A percentile compares a stretch with the other conserved stretches of the same genome.
Conservation (phyloP, 495 filamentous ascomycete genomes). For the Penicillium paxilli region DNA sequence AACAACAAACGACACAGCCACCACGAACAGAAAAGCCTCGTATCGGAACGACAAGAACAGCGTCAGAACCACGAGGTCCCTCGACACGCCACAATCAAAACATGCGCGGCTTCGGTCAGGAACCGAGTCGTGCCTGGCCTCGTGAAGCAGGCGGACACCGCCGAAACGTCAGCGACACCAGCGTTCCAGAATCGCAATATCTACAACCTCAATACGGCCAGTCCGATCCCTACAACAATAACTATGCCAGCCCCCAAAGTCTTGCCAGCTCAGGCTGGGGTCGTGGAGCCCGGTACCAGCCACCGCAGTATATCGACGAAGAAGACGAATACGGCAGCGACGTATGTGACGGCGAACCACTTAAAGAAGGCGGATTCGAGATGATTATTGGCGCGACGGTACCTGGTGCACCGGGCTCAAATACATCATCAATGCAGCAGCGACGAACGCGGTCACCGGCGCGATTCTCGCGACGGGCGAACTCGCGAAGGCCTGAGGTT, state of each 20-base stretch:
- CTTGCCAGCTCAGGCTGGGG: slow-evolving; percentile 29
- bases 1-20: slow-evolving; percentile 17
- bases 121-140: slow-evolving; percentile 14
- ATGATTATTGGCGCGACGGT: slow-evolving; percentile 54
- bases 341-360: slow-evolving; percentile 57
- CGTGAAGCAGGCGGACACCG: slow-evolving; percentile 29
- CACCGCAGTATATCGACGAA: slow-evolving; percentile 68
- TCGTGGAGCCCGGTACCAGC: slow-evolving; percentile 38
- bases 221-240: slow-evolving; percentile 37
- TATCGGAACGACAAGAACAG: slow-evolving; percentile 54
- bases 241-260: slow-evolving; percentile 50
- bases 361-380: slow-evolving; percentile 78
- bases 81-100: slow-evolving; percentile 23
- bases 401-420: not conserved
- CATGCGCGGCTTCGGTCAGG: slow-evolving; percentile 22
- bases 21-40: slow-evolving; percentile 38
- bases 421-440: slow-evolving; percentile 9
- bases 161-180: slow-evolving; percentile 34
- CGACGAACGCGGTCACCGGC: slow-evolving; percentile 31
- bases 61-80: slow-evolving; percentile 54
- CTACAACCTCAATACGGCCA: not conserved
- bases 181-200: slow-evolving; percentile 9
- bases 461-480: slow-evolving; percentile 28
- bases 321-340: slow-evolving; percentile 70
- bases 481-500: slow-evolving; percentile 40